Percentiles rank a stretch among this genome's conserved stretches.
These are phyloP conservation scores for Chlorencoelia australis DNA, from an alignment of 2,329 filamentous ascomycete genomes.

Conservation along the genomic window DNA sequence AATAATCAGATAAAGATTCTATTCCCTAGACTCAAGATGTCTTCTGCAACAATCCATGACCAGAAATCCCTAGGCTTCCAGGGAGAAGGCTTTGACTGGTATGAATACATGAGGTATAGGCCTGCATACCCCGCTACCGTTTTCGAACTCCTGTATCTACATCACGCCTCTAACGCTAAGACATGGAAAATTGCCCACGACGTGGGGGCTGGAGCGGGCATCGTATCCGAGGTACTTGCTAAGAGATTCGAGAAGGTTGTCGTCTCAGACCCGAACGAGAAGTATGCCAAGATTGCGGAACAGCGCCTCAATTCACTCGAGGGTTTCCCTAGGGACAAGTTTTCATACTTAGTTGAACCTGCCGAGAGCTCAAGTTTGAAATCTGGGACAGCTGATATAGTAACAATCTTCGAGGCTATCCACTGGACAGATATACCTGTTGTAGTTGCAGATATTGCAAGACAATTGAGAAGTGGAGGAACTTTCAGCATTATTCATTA, in stretches of 20 bases:
- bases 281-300: slow-evolving; percentile 14
- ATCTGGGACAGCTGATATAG: slow-evolving; percentile 14
- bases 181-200: slow-evolving; percentile 6
- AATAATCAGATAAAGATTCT: no score
- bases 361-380: slow-evolving; percentile 20
- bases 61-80: neutral
- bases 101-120: slow-evolving; percentile 6
- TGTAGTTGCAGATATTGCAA: slow-evolving; percentile 18
- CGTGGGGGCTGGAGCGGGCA: slow-evolving; percentile 8
- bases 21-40: no score
- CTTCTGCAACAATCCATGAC: neutral
- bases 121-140: slow-evolving; percentile 4
- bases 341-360: slow-evolving; percentile 20
- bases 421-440: slow-evolving; percentile 17
- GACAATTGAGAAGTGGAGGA: slow-evolving; percentile 17
- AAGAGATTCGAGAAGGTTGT: slow-evolving; percentile 12
- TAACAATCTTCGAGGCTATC: slow-evolving; percentile 20
- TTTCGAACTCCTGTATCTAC: slow-evolving; percentile 5
- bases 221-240: slow-evolving; percentile 7
- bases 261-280: slow-evolving; percentile 25
- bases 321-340: slow-evolving; percentile 15
- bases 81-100: slow-evolving; percentile 4
- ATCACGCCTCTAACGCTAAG: slow-evolving; percentile 4
- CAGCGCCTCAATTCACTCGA: slow-evolving; percentile 12
- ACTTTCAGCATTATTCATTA: slow-evolving; percentile 20